phyloP scores from a whole-genome alignment of 2,329 filamentous ascomycete species.

The Amylocarpus encephaloides region DNA sequence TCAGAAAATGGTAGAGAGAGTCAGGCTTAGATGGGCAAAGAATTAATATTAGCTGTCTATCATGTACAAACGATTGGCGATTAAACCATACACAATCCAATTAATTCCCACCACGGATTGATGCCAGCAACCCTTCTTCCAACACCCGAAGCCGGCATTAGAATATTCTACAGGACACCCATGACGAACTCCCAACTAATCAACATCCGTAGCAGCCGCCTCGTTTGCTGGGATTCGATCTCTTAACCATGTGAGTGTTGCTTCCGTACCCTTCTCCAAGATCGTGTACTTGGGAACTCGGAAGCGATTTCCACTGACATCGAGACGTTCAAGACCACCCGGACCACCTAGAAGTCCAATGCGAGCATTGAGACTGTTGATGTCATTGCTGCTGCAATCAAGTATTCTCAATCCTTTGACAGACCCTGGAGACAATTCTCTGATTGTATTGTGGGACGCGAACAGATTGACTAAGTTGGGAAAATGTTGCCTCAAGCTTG shows the following conservation, averaged over 20 bases:
- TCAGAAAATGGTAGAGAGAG: too few species aligned
- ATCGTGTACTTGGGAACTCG: constrained; percentile 79
- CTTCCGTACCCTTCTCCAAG: constrained; percentile 80
- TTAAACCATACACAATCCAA: constrained; percentile 6
- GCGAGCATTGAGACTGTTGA: constrained; percentile 71
- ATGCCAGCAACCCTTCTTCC: constrained; percentile 1
- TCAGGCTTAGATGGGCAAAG: not conserved
- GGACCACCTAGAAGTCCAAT: constrained; percentile 68
- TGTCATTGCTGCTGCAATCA: constrained; percentile 79
- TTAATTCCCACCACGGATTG: not conserved
- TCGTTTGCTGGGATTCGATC: constrained; percentile 61
- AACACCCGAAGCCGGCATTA: constrained; percentile 2
- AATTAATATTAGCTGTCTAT: constrained; percentile 5
- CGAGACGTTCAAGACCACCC: constrained; percentile 56
- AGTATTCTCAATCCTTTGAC: constrained; percentile 70
- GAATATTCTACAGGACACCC: not conserved
- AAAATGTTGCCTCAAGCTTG: constrained; percentile 59
- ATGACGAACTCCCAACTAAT: constrained; percentile 10
- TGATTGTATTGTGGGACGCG: constrained; percentile 72
- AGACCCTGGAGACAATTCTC: constrained; percentile 64
- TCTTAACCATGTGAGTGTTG: constrained; percentile 72
- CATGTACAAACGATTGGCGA: constrained; percentile 1
- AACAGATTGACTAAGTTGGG: constrained; percentile 65
- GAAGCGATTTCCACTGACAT: constrained; percentile 82
- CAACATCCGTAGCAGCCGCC: constrained; percentile 19